Evolutionary conservation across 2,329 filamentous ascomycete species (phyloP).

Genomic region (Gnomoniopsis smithogilvyi): DNA sequence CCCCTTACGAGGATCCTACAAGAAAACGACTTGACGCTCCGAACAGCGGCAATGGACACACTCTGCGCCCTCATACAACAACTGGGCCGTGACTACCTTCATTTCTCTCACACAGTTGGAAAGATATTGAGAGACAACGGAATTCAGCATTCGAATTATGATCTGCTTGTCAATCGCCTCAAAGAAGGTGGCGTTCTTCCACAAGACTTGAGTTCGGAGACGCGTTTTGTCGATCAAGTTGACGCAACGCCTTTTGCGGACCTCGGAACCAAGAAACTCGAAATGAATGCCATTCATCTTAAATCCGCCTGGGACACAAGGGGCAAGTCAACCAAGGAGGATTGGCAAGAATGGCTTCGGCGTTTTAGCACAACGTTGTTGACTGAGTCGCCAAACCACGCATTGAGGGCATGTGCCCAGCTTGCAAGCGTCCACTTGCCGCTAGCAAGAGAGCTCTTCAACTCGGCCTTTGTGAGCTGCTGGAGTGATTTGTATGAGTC

Average conservation of each 20-base stretch:
- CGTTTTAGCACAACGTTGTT: constrained; percentile 93
- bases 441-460: constrained; percentile 90
- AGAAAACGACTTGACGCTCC: constrained; percentile 67
- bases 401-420: constrained; percentile 86
- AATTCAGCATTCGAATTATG: constrained; percentile 87
- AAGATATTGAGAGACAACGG: constrained; percentile 78
- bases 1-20: constrained; percentile 81
- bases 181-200: constrained; percentile 95
- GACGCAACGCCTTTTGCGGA: constrained; percentile 83
- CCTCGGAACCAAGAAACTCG: constrained; percentile 86
- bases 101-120: constrained; percentile 91
- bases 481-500: constrained; percentile 98
- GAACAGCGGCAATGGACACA: constrained; percentile 84
- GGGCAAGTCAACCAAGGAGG: constrained; percentile 94
- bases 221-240: constrained; percentile 71
- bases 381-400: constrained; percentile 93
- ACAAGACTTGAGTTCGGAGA: constrained; percentile 86
- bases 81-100: constrained; percentile 89
- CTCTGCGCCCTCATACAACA: constrained; percentile 95
- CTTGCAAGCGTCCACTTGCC: constrained; percentile 89
- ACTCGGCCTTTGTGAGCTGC: constrained; percentile 97
- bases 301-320: constrained; percentile 97
- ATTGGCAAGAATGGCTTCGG: constrained; percentile 99
- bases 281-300: constrained; percentile 95
- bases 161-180: constrained; percentile 85